Conservation (phyloP, 495 filamentous ascomycete species). For the Neurospora tetraspora region DNA sequence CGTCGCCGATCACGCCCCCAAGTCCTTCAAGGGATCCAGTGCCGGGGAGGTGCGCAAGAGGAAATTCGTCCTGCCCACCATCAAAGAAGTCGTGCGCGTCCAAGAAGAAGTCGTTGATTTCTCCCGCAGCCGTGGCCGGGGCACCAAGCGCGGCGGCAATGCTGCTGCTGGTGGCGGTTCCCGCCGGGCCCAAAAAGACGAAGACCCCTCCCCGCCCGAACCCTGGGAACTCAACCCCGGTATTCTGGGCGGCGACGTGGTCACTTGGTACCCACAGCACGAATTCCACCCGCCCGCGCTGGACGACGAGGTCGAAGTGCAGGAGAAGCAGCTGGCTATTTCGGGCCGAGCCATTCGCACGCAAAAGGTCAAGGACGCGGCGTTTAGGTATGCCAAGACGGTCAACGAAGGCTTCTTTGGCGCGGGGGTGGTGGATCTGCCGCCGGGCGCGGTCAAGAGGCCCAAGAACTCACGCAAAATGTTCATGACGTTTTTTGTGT, state of each 20-base stretch:
- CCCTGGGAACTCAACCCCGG: constrained; percentile 41
- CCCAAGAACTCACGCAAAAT: constrained; percentile 86
- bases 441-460: constrained; percentile 69
- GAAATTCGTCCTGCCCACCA: constrained; percentile 49
- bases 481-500: constrained; percentile 92
- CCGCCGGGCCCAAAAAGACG: constrained; percentile 17
- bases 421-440: constrained; percentile 78
- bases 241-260: constrained; percentile 33
- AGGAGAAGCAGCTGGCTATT: constrained; percentile 62
- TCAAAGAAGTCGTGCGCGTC: constrained; percentile 66
- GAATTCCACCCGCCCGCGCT: constrained; percentile 27
- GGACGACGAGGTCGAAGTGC: constrained; percentile 38
- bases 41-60: constrained; percentile 4
- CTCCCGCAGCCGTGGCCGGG: neutral
- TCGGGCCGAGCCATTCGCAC: constrained; percentile 66
- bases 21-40: constrained; percentile 13
- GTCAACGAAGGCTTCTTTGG: constrained; percentile 77
- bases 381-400: constrained; percentile 81
- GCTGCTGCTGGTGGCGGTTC: neutral
- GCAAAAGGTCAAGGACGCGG: constrained; percentile 59
- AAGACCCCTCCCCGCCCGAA: constrained; percentile 39
- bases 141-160: neutral
- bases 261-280: constrained; percentile 38
- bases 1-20: neutral
- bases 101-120: constrained; percentile 42